Evolutionary conservation across 176 grass and related monocot genomes (phyloP), one percentile per base, ranked within the genome.

Genomic region (Areca catechu): DNA sequence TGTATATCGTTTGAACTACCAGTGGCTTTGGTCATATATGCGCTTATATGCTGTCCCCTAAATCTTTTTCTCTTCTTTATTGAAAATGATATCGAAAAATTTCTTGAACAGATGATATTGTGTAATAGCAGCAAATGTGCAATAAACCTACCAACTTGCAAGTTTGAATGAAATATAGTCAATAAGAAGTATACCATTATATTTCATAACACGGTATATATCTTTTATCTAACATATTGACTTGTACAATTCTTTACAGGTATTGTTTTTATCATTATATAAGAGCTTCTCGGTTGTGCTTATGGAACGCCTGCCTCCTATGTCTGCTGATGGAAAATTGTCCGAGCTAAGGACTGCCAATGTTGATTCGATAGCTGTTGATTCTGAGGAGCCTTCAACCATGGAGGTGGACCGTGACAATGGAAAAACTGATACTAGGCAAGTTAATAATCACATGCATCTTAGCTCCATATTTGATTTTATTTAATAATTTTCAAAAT

Each of bases 401-500:
- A 98, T 98, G 93, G 93, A 92, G 53, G 74, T 92, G 61, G 93
- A 98, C 60, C 58, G 80, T 57, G 83, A 91, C 54, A 88, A 81
- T 68, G 86, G 82, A 69, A 63, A 51, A 75, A 82, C 78, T 57
- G 76, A 80, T 4, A 60, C 74, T 52, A 88, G 83, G 93, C 77
- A 63, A 74, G 74, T 79, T 60, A 48, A 22, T 66, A 54, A 65
- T 20, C 66, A 50, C 25, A 52, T 1, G 19, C 14, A 50, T 70
- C 17, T 48, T 20, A 49, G 22, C 19, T 49, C 18, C 28, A 53
- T 57, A 57, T n/a, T 58, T 58, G 7, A 65, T 48, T 56, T 62
- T 19, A 17, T 64, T 74, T 60, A 58, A 3, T 23, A 54, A 34
- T 20, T 56, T 51, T 24, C 47, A 5, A 28, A 49, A 2, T 56